A percentile compares a stretch with the other conserved stretches of the same genome.
These are phyloP conservation scores for Ceratobasidium sp. DNA, from an alignment of 1,284 basidiomycete genomes.

Conservation along the genomic window DNA sequence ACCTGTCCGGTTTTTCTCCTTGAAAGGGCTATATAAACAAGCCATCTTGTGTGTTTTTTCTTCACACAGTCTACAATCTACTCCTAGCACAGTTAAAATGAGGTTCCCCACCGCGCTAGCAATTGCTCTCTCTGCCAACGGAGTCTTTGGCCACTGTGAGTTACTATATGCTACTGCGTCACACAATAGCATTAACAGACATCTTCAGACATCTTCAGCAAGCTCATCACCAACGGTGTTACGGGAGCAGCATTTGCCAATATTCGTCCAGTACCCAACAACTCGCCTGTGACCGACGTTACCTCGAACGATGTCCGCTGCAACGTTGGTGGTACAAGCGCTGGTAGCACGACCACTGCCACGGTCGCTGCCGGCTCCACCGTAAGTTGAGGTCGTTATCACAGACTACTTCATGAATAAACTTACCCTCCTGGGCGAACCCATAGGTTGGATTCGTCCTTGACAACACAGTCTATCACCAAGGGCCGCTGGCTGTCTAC, in stretches of 20 bases:
- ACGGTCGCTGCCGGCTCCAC: constrained; percentile 59
- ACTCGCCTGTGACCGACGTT: constrained; percentile 65
- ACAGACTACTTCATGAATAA: not conserved
- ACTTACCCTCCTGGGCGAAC: constrained; percentile 57
- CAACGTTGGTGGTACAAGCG: constrained; percentile 63
- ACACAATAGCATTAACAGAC: not conserved
- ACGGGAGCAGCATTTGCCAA: constrained; percentile 53
- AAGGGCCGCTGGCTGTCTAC: constrained; percentile 60
- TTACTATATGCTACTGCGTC: not conserved
- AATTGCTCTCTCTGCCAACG: constrained; percentile 33
- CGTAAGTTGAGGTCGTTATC: constrained; percentile 26
- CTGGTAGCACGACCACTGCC: constrained; percentile 57
- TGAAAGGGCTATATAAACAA: constrained; percentile 5
- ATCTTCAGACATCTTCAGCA: constrained; percentile 29
- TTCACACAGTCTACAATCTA: not conserved
- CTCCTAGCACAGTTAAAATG: not conserved
- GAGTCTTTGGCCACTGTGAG: constrained; percentile 37
- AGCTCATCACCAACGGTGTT: constrained; percentile 56
- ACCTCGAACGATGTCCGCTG: constrained; percentile 59
- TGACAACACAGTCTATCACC: constrained; percentile 60
- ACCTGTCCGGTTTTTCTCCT: constrained; percentile 31
- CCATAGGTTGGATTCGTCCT: constrained; percentile 53
- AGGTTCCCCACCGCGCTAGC: constrained; percentile 5
- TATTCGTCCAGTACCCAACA: constrained; percentile 62
- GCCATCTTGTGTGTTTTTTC: not conserved